Evolutionary conservation across 2,329 filamentous ascomycete genomes (phyloP), one percentile per base, ranked within the genome.

Genomic region (Fusarium secorum): DNA sequence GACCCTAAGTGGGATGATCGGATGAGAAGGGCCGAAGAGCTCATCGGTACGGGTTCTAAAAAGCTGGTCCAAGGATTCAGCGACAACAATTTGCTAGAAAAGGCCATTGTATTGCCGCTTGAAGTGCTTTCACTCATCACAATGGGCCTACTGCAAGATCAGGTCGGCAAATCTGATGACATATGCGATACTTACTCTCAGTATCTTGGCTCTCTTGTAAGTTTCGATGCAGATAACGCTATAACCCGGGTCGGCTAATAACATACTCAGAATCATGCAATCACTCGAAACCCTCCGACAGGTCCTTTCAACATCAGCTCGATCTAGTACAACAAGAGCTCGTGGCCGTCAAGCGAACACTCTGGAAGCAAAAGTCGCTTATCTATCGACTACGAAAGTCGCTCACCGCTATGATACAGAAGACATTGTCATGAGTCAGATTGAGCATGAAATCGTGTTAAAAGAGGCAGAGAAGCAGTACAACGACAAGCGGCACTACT

Each of bases 121-220:
- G 84, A 85, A 24, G 63, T 86, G 5, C 66, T 84, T 30, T 81
- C 82, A 2, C 72, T 86, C 22, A 72, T 85, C 15, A 78, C 77
- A 14, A 66, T 81, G 39, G 78, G 78, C 18, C 75, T 86, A 35
- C 64, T 85, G 3, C 75, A 79, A 45, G 82, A 85, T 42, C 73
- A 78, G 24, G 81, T 80, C 3, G 79, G 78, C 8, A 79, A 77
- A 46, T 78, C 78, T 35, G 78, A 81, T 6, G 79, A 81, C 32
- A 80, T 85, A 20, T 79, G 75, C 39, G 78, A 81, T 26, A 83
- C 80, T 0, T 86, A 85, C 53, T 83, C 81, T 0, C 77, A 82
- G 41, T 83, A 82, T 45, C 76, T 85, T 7, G 78, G 80, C 41
- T 78, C 77, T 4, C 72, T 85, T 39, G 83, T 85, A 77, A 56